A percentile compares a stretch with the other conserved stretches of the same genome.
Conservation (phyloP, 2,329 filamentous ascomycete genomes). For the Parafenestella ontariensis region DNA sequence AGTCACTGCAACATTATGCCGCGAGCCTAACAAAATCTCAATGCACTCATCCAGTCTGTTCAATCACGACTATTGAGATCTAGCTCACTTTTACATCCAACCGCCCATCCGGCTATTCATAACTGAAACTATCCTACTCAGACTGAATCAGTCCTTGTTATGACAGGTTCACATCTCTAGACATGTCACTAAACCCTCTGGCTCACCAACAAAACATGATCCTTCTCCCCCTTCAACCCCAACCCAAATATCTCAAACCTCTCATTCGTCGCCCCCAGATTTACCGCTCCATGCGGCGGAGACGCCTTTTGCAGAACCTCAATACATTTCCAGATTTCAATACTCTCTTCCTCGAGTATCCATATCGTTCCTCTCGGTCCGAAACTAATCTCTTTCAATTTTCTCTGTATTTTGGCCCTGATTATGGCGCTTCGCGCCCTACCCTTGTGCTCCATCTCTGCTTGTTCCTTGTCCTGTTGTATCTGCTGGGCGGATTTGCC, state of each 20-base stretch:
- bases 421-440: background rate
- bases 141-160: too few relatives aligned
- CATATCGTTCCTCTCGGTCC: conserved; percentile 7
- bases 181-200: background rate
- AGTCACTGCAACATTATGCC: too few relatives aligned
- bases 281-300: background rate
- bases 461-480: background rate
- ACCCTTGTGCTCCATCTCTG: background rate
- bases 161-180: background rate
- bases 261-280: background rate
- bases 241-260: conserved; percentile 5
- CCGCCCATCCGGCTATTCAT: too few relatives aligned
- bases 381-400: conserved; percentile 4
- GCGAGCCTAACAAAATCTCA: too few relatives aligned
- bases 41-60: too few relatives aligned
- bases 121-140: too few relatives aligned
- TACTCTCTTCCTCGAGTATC: conserved; percentile 1
- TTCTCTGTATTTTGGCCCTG: background rate
- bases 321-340: conserved; percentile 3
- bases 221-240: conserved; percentile 7
- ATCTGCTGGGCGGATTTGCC: background rate
- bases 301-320: conserved; percentile 5
- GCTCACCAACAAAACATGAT: conserved; percentile 18
- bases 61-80: too few relatives aligned
- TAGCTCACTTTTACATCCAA: too few relatives aligned